These are phyloP conservation scores for Dalbergia oliveri DNA, from an alignment of 306 rosid species.

Conservation along the genomic window DNA sequence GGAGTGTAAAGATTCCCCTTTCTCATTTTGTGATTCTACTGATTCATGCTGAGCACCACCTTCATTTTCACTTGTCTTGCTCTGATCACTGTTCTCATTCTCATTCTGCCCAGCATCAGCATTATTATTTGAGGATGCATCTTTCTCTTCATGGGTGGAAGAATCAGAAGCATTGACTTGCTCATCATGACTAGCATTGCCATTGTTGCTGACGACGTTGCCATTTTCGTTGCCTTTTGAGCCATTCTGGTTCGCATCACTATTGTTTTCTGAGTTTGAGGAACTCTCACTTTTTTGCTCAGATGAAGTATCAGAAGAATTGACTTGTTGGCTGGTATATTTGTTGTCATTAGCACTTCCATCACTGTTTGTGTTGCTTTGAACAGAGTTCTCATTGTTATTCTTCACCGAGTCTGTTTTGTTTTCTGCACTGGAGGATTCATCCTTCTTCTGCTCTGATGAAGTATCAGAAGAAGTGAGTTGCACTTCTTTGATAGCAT, in stretches of 20 bases:
- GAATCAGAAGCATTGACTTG: slow-evolving; percentile 35
- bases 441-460: slow-evolving; percentile 61
- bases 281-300: slow-evolving; percentile 56
- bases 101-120: slow-evolving; percentile 46
- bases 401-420: slow-evolving; percentile 48
- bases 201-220: slow-evolving; percentile 21
- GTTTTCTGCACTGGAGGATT: slow-evolving; percentile 53
- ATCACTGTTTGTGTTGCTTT: slow-evolving; percentile 52
- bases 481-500: slow-evolving; percentile 54
- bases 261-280: slow-evolving; percentile 53
- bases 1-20: slow-evolving; percentile 43
- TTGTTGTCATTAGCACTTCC: slow-evolving; percentile 49
- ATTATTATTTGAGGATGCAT: slow-evolving; percentile 41
- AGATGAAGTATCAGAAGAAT: slow-evolving; percentile 53
- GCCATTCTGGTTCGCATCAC: slow-evolving; percentile 48
- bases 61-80: slow-evolving; percentile 47
- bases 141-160: slow-evolving; percentile 38
- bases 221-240: slow-evolving; percentile 44
- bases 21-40: slow-evolving; percentile 54
- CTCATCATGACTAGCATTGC: slow-evolving; percentile 47
- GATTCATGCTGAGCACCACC: slow-evolving; percentile 55
- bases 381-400: slow-evolving; percentile 48
- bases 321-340: slow-evolving; percentile 50
- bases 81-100: slow-evolving; percentile 47
- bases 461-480: slow-evolving; percentile 63